Percentiles rank a stretch among this genome's conserved stretches.
phyloP scores from a whole-genome alignment of 257 asterid genomes.

The Petunia secreta region DNA sequence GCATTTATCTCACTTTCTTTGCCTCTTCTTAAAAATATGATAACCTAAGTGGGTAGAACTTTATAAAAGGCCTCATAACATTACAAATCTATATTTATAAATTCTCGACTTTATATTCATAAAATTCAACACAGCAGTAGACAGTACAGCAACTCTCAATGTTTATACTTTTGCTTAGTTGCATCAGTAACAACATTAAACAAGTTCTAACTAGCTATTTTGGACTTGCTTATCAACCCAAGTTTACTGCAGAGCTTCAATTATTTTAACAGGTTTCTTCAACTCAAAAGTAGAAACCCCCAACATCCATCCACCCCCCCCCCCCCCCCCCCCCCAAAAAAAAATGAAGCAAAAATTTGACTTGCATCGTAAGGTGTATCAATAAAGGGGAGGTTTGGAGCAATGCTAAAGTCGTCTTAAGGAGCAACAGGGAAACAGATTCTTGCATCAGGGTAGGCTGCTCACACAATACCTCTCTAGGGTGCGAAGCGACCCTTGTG shows the following conservation, averaged over 20 bases:
- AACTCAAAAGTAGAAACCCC: no score
- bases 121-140: neutral
- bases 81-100: neutral
- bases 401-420: no score
- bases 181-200: neutral
- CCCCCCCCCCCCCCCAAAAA: no score
- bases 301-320: no score
- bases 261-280: no score
- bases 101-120: neutral
- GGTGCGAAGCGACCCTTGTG: no score
- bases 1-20: no score
- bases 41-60: neutral
- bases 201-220: neutral
- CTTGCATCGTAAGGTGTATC: neutral
- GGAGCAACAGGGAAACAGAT: no score
- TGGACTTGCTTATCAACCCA: neutral
- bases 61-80: neutral
- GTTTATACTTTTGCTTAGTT: neutral
- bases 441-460: no score
- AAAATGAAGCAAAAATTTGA: neutral
- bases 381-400: no score
- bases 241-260: neutral
- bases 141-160: neutral
- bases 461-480: no score
- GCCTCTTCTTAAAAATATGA: neutral